Evolutionary conservation across 495 filamentous ascomycete species (phyloP).

Genomic region (Lasiosphaeria ovina): DNA sequence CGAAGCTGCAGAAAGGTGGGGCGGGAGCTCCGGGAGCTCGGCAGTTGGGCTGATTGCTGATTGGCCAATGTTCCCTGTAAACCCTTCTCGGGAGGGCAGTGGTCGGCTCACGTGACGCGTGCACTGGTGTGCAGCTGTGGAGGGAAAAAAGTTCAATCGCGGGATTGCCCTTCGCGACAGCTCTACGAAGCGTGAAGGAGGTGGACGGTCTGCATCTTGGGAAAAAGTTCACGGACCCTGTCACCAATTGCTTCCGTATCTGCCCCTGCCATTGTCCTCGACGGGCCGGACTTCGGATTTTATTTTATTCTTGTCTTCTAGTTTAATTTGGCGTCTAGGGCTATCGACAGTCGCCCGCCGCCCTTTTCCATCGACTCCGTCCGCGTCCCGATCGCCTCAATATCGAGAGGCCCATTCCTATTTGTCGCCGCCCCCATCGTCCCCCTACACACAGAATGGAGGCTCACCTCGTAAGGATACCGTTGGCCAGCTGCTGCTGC

Average conservation of each 20-base stretch:
- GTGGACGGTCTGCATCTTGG: slow-evolving; percentile 2
- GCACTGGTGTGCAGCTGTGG: not conserved
- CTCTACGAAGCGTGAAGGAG: slow-evolving; percentile 2
- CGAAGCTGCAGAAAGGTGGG: no score
- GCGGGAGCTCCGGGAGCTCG: not conserved
- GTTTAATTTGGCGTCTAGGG: no score
- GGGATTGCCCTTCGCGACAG: not conserved
- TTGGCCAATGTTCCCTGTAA: slow-evolving; percentile 5
- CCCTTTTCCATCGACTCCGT: no score
- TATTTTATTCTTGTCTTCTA: no score
- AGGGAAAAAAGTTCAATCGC: not conserved
- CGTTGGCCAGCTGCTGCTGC: slow-evolving; percentile 22
- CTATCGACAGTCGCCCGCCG: no score
- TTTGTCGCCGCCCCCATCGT: no score
- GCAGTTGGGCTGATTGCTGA: not conserved
- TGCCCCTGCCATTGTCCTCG: not conserved
- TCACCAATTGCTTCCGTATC: not conserved
- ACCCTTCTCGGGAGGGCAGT: no score
- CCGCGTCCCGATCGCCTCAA: no score
- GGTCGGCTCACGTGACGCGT: slow-evolving; percentile 20
- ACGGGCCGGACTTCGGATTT: not conserved
- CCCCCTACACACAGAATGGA: slow-evolving; percentile 15
- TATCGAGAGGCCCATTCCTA: no score
- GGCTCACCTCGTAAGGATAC: slow-evolving; percentile 15
- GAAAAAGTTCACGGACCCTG: not conserved